These are phyloP conservation scores for Gnaphalium uliginosum DNA, from an alignment of 129 eudicot genomes.

Conservation along the genomic window DNA sequence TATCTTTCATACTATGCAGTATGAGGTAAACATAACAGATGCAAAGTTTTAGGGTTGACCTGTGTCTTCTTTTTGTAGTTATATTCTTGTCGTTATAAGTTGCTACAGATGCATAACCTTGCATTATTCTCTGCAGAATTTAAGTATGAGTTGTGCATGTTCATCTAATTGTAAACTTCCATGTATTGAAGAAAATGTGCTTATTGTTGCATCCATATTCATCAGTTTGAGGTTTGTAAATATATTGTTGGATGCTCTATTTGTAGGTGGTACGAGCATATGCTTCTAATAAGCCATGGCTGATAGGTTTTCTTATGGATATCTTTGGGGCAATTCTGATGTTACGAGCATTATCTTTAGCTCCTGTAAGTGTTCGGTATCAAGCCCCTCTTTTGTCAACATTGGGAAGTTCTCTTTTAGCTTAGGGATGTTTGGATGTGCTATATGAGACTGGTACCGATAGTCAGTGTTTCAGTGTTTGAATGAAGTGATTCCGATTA, in stretches of 20 bases:
- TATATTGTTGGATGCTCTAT: neutral
- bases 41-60: neutral
- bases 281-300: constrained; percentile 83
- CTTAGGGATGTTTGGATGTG: neutral
- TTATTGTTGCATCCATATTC: neutral
- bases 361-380: constrained; percentile 67
- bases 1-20: neutral
- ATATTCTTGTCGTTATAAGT: neutral
- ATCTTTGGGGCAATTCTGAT: constrained; percentile 89
- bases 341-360: constrained; percentile 94
- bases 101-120: neutral
- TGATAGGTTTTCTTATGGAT: constrained; percentile 84
- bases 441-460: neutral
- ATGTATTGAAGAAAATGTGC: neutral
- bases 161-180: neutral
- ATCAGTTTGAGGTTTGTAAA: constrained; percentile 8
- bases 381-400: constrained; percentile 12
- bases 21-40: neutral
- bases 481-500: neutral
- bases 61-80: constrained; percentile 3
- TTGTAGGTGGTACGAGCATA: constrained; percentile 86
- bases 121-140: neutral
- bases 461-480: neutral
- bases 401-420: constrained; percentile 20
- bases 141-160: neutral